Percentiles rank a stretch among this genome's conserved stretches.
These are phyloP conservation scores for Camelina laxa DNA, from an alignment of 345 rosid genomes.

Conservation along the genomic window DNA sequence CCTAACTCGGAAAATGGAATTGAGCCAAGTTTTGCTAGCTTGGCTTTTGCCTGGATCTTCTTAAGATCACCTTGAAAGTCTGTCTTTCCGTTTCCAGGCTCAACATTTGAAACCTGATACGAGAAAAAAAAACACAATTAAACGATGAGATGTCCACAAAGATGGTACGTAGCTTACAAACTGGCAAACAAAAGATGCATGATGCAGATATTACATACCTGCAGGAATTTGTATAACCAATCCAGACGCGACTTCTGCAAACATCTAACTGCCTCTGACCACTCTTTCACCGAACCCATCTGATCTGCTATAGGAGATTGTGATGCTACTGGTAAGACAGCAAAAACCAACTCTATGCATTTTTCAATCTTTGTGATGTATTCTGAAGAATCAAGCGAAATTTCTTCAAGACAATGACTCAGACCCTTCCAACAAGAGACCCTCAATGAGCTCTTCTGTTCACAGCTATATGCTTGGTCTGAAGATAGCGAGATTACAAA, in stretches of 20 bases:
- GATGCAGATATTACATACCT: conserved; percentile 46
- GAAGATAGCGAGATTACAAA: conserved; percentile 57
- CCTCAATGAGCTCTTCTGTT: conserved; percentile 58
- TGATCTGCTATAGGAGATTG: conserved; percentile 48
- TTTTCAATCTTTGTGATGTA: conserved; percentile 58
- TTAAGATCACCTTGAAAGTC: conserved; percentile 49
- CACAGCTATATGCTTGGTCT: conserved; percentile 48
- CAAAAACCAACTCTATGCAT: conserved; percentile 74
- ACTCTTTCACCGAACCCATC: conserved; percentile 53
- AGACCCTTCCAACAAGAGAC: conserved; percentile 88
- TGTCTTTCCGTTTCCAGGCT: conserved; percentile 44
- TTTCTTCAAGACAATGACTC: conserved; percentile 66
- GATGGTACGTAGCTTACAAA: not conserved
- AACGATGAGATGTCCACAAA: not conserved
- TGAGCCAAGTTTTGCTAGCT: conserved; percentile 65
- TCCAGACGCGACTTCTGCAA: conserved; percentile 63
- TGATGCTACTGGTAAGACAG: conserved; percentile 56
- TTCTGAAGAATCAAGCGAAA: conserved; percentile 59
- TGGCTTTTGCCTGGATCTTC: conserved; percentile 77
- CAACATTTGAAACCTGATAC: conserved; percentile 57
- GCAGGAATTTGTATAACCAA: conserved; percentile 80
- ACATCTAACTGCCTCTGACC: conserved; percentile 72
- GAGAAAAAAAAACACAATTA: conserved; percentile 24
- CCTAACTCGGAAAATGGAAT: conserved; percentile 66
- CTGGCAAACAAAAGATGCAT: not conserved